These are phyloP conservation scores for Prunus fruticosa DNA, from an alignment of 306 rosid species.

Conservation along the genomic window DNA sequence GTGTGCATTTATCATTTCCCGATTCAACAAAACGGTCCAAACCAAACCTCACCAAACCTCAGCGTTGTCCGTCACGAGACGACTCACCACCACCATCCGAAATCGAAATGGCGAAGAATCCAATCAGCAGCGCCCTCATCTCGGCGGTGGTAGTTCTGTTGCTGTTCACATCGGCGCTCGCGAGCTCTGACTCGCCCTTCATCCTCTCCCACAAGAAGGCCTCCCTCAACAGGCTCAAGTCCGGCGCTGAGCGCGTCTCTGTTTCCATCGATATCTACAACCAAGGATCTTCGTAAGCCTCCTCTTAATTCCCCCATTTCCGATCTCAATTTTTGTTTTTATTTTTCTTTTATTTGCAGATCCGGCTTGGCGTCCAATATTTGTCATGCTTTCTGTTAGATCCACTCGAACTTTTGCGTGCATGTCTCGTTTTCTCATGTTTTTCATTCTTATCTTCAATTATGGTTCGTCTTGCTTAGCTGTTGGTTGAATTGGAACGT, in stretches of 20 bases:
- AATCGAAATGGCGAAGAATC: conserved; percentile 56
- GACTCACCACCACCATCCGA: background rate
- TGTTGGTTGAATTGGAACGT: background rate
- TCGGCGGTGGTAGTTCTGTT: conserved; percentile 38
- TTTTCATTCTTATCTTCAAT: background rate
- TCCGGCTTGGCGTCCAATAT: conserved; percentile 1
- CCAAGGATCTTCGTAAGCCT: conserved; percentile 85
- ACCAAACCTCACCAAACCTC: background rate
- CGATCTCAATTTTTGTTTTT: conserved; percentile 13
- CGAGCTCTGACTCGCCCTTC: conserved; percentile 80
- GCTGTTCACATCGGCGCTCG: conserved; percentile 40
- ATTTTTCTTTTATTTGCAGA: background rate
- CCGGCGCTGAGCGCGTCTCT: conserved; percentile 82
- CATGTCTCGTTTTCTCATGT: conserved; percentile 18
- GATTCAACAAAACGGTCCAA: background rate
- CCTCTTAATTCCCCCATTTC: background rate
- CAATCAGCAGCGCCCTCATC: conserved; percentile 35
- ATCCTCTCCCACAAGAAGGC: conserved; percentile 96
- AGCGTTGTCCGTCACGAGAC: background rate
- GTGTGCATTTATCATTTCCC: background rate
- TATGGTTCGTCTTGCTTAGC: background rate
- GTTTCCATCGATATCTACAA: conserved; percentile 94
- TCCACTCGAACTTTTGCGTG: conserved; percentile 41
- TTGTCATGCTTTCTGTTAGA: conserved; percentile 27
- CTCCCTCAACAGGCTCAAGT: conserved; percentile 77